phyloP scores from a whole-genome alignment of 495 filamentous ascomycete species.

The Neurospora sp. region DNA sequence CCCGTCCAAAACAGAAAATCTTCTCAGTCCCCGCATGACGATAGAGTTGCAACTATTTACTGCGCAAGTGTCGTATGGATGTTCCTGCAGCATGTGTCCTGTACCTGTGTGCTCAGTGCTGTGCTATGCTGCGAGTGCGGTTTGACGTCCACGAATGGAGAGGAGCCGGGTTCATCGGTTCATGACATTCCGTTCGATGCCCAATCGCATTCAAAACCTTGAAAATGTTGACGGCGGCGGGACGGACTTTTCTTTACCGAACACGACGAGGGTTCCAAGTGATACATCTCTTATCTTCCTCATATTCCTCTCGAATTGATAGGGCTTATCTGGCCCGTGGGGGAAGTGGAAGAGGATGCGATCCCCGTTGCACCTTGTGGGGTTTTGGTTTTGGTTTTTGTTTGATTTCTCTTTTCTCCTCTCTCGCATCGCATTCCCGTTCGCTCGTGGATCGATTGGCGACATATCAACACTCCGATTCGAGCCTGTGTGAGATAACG shows the following conservation, averaged over 20 bases:
- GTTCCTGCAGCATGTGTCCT: background rate
- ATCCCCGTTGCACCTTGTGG: background rate
- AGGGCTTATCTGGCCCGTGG: background rate
- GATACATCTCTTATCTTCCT: background rate
- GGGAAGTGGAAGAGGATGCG: background rate
- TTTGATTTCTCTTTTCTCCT: background rate
- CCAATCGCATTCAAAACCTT: background rate
- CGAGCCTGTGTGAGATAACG: background rate
- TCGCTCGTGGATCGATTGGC: background rate
- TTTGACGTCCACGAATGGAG: background rate
- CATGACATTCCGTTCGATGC: background rate
- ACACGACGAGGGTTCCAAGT: background rate
- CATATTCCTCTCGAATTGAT: background rate
- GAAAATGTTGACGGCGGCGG: background rate
- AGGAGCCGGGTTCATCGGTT: background rate
- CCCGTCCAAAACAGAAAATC: background rate
- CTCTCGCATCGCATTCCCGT: background rate
- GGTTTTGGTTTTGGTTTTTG: background rate
- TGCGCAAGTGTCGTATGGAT: background rate
- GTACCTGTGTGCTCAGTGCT: background rate
- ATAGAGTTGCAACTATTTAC: background rate
- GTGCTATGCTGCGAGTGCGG: background rate
- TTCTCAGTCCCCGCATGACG: background rate
- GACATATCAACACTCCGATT: background rate
- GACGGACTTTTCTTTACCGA: background rate